Conservation (phyloP, 1,139 yeast genomes). For the Debaryomyces fabryi region DNA sequence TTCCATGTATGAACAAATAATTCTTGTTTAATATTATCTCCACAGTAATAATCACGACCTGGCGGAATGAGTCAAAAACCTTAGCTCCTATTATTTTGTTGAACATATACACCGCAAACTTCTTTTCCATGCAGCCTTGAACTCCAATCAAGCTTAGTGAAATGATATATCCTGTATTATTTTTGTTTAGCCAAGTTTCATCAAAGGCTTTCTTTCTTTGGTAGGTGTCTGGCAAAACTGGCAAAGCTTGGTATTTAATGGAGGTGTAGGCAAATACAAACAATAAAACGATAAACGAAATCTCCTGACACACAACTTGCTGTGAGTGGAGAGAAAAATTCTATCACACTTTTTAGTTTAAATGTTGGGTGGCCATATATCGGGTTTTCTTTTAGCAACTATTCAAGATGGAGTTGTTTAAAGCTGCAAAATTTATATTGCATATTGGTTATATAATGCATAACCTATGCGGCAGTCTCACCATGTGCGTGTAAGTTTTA, state of each 20-base stretch:
- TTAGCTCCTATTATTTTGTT: neutral
- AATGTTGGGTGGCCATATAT: neutral
- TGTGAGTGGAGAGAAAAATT: too few relatives aligned
- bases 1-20: slow-evolving; percentile 13
- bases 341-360: too few relatives aligned
- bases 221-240: neutral
- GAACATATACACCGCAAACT: neutral
- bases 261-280: neutral
- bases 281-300: too few relatives aligned
- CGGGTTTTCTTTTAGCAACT: neutral
- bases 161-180: neutral
- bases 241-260: neutral
- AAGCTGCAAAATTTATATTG: neutral
- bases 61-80: slow-evolving; percentile 7
- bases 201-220: neutral
- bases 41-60: slow-evolving; percentile 16
- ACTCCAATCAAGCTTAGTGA: neutral
- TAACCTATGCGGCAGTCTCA: neutral
- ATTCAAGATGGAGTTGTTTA: neutral
- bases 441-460: neutral
- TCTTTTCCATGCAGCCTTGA: neutral
- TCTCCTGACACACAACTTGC: too few relatives aligned
- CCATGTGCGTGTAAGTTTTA: neutral
- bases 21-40: slow-evolving; percentile 17
- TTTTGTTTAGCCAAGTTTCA: neutral